These are phyloP conservation scores for Trichoderma endophyticum DNA, from an alignment of 2,329 filamentous ascomycete species.

Conservation along the genomic window DNA sequence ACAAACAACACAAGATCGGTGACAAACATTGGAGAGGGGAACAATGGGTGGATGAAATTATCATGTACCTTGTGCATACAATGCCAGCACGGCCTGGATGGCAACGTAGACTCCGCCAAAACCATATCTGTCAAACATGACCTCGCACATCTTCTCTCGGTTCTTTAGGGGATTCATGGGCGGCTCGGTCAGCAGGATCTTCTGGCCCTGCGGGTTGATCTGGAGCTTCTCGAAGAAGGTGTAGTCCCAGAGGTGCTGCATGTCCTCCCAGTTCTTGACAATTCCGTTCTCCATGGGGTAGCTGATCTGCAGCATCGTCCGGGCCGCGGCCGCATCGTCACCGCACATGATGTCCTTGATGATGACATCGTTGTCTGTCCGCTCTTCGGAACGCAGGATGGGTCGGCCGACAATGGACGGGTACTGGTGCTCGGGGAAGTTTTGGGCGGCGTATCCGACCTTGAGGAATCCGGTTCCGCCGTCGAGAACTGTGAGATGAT, in stretches of 20 bases:
- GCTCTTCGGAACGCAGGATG: constrained; percentile 94
- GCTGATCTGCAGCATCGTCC: constrained; percentile 96
- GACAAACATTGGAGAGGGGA: background rate
- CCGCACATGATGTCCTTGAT: constrained; percentile 99
- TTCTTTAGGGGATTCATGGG: constrained; percentile 98
- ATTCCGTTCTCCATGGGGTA: constrained; percentile 99
- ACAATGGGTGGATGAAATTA: background rate
- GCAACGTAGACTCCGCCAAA: constrained; percentile 98
- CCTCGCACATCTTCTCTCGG: constrained; percentile 95
- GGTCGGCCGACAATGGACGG: constrained; percentile 97
- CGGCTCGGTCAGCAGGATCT: constrained; percentile 95
- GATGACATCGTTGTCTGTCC: constrained; percentile 58
- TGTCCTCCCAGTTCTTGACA: constrained; percentile 99
- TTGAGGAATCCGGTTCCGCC: constrained; percentile 99
- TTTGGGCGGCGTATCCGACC: constrained; percentile 97
- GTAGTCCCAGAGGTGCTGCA: constrained; percentile 99
- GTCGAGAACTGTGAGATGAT: constrained; percentile 76
- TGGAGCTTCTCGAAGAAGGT: constrained; percentile 98
- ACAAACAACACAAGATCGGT: background rate
- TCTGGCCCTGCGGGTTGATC: constrained; percentile 83
- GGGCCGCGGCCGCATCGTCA: constrained; percentile 91
- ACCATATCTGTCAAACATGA: constrained; percentile 97
- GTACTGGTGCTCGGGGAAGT: constrained; percentile 98
- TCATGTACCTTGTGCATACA: constrained; percentile 85
- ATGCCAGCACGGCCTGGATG: constrained; percentile 91